Base-by-base conservation (phyloP, 192 early-diverging fungal species). In the Radiomyces spectabilis region DNA sequence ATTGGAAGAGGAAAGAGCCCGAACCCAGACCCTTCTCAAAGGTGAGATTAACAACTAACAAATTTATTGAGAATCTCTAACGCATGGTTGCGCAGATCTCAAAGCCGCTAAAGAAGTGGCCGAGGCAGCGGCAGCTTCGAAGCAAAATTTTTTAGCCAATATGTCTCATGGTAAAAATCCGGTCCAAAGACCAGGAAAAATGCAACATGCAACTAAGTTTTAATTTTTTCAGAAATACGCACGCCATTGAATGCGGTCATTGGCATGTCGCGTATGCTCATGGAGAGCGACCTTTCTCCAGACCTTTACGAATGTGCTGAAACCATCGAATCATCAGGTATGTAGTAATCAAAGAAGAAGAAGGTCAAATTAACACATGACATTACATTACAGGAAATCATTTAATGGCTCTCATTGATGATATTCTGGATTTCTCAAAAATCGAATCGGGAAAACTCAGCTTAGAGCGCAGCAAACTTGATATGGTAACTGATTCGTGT, bases 221-320 rank as follows among this genome's bases (percentile, higher is more conserved):
- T 47, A 30, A 29, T 21, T 22, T 25, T 1, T 48, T 48, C 31
- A 45, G 27, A 79, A 57, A 75, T 79, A 61, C 83, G 86, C 30
- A 88, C 84, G 37, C 87, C 87, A 6, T 78, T 89, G 69, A 84
- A 83, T 55, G 84, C 81, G 7, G 82, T 90, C 9, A 79, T 84
- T 39, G 81, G 81, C 13, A 79, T 84, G 76, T 78, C 78, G 1
- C 59, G 73, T 33, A 57, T 87, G 27, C 69, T 84, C 35, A 66
- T 84, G 26, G 88, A 87, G 53, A 83, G 79, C 0, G 74, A 82
- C 25, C 70, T 91, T 41, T 77, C 80, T 35, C 81, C 78, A 12
- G 75, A 83, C 26, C 77, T 85, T 61, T 78, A 79, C 40, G 84
- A 87, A 47, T 76, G 66, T 49, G 66, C 63, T 0, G 74, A 71